A percentile compares a stretch with the other conserved stretches of the same genome.
Conservation (phyloP, 441 rosid species). For the Metrosideros polymorpha region DNA sequence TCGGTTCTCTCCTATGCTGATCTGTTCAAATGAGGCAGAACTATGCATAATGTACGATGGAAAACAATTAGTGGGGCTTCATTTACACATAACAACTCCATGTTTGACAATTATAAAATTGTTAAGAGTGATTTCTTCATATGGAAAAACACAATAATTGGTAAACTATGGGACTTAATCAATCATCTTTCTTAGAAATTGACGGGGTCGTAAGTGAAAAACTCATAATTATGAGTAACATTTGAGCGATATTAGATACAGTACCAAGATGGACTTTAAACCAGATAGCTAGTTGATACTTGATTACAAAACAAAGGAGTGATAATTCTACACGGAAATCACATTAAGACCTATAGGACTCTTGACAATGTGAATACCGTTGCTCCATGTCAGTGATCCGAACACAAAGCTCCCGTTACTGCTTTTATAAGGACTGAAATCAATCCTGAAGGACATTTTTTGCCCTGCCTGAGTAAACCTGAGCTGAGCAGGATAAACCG, state of each 20-base stretch:
- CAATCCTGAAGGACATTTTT: conserved; percentile 28
- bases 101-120: background rate
- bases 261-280: background rate
- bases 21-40: background rate
- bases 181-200: background rate
- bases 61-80: background rate
- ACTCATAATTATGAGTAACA: background rate
- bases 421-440: conserved; percentile 23
- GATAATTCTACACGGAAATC: conserved; percentile 11
- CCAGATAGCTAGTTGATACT: background rate
- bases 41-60: background rate
- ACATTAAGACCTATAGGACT: conserved; percentile 38
- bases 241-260: background rate
- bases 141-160: background rate
- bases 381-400: conserved; percentile 43
- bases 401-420: conserved; percentile 32
- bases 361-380: conserved; percentile 21
- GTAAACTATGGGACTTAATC: background rate
- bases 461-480: conserved; percentile 24
- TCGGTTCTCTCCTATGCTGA: background rate
- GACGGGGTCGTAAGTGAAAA: background rate
- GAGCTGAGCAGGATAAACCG: conserved; percentile 28
- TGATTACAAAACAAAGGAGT: background rate
- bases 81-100: background rate
- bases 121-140: background rate